These are phyloP conservation scores for Tulasnella sp. DNA, from an alignment of 768 basidiomycete species.

Conservation along the genomic window DNA sequence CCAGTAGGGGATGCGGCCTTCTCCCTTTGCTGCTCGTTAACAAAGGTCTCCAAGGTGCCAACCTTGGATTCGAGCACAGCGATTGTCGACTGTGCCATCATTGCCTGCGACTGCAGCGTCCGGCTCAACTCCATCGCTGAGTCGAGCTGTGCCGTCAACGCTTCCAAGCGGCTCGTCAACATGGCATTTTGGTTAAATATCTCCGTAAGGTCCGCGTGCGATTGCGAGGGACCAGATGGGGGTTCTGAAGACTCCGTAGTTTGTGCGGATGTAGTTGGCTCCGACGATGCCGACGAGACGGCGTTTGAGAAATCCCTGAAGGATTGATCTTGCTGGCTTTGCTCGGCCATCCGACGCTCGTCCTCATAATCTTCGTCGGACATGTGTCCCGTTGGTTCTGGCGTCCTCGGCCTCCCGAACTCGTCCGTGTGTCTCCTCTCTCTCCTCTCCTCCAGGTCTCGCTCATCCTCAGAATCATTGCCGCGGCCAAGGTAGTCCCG, in stretches of 20 bases:
- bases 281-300: slow-evolving; percentile 19
- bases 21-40: slow-evolving; percentile 36
- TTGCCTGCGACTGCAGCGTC: slow-evolving; percentile 66
- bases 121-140: slow-evolving; percentile 63
- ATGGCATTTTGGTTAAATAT: slow-evolving; percentile 31
- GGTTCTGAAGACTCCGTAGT: not conserved
- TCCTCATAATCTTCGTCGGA: slow-evolving; percentile 40
- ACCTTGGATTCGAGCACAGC: slow-evolving; percentile 59
- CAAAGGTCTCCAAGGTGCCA: slow-evolving; percentile 50
- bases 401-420: slow-evolving; percentile 64
- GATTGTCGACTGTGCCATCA: slow-evolving; percentile 66
- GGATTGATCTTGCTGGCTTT: slow-evolving; percentile 17
- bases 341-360: slow-evolving; percentile 20
- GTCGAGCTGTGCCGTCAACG: slow-evolving; percentile 60
- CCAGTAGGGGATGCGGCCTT: slow-evolving; percentile 26
- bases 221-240: slow-evolving; percentile 15
- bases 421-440: slow-evolving; percentile 36
- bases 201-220: slow-evolving; percentile 26
- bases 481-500: slow-evolving; percentile 43
- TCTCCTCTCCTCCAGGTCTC: slow-evolving; percentile 25
- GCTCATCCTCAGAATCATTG: slow-evolving; percentile 52
- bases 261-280: slow-evolving; percentile 18
- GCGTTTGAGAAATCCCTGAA: not conserved
- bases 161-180: slow-evolving; percentile 50
- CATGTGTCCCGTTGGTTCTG: slow-evolving; percentile 60